Percentiles rank a stretch among this genome's conserved stretches.
Evolutionary conservation across 306 rosid species (phyloP).

Genomic region (Alnus rubra): DNA sequence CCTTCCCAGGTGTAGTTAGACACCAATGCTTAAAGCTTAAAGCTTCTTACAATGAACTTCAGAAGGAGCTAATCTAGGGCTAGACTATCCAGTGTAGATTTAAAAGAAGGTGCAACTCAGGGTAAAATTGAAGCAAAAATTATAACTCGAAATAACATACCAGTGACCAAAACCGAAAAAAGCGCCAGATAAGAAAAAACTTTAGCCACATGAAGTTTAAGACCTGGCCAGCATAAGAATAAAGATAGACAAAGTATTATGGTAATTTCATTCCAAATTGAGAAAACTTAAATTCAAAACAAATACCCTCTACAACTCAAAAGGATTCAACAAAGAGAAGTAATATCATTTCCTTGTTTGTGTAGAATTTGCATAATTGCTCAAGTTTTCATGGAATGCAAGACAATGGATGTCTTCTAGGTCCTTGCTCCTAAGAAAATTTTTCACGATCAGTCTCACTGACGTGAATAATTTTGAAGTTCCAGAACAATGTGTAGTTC

Average conservation of each 20-base stretch:
- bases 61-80: background rate
- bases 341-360: background rate
- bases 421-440: background rate
- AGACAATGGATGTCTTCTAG: background rate
- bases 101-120: background rate
- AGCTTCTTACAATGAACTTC: conserved; percentile 10
- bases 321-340: background rate
- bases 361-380: background rate
- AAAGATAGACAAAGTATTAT: conserved; percentile 20
- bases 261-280: conserved; percentile 13
- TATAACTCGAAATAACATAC: conserved; percentile 42
- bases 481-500: background rate
- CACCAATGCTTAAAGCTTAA: conserved; percentile 24
- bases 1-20: conserved; percentile 11
- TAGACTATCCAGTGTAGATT: background rate
- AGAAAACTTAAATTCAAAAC: background rate
- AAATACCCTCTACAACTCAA: background rate
- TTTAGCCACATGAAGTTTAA: conserved; percentile 95
- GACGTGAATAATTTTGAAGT: background rate
- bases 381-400: background rate
- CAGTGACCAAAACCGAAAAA: conserved; percentile 92
- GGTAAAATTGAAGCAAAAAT: background rate
- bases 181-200: conserved; percentile 89
- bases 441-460: background rate
- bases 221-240: conserved; percentile 55